These are phyloP conservation scores for Hawksworthiomyces lignivorus DNA, from an alignment of 2,329 filamentous ascomycete genomes.

Conservation along the genomic window DNA sequence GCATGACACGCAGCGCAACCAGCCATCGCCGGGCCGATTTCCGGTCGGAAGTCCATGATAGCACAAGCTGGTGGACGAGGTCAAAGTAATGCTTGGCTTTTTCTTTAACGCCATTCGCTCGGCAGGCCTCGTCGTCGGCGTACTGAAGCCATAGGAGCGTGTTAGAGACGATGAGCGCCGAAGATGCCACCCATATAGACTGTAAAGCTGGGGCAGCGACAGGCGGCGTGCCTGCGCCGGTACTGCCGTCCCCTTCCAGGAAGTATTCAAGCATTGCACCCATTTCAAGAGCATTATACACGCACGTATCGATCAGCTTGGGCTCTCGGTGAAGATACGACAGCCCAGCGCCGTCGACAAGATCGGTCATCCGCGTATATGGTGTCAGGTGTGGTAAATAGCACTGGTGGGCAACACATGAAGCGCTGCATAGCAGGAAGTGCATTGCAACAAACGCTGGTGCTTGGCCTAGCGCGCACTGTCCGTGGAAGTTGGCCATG, in stretches of 20 bases:
- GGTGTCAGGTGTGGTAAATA: conserved; percentile 18
- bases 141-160: conserved; percentile 17
- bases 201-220: conserved; percentile 5
- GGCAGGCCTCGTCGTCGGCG: conserved; percentile 12
- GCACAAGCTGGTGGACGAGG: conserved; percentile 10
- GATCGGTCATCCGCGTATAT: conserved; percentile 15
- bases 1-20: conserved; percentile 16
- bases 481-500: conserved; percentile 10
- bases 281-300: conserved; percentile 15
- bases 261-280: conserved; percentile 15
- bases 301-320: conserved; percentile 14
- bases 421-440: conserved; percentile 16
- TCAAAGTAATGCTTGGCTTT: conserved; percentile 11
- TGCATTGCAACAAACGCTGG: conserved; percentile 18
- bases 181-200: conserved; percentile 16
- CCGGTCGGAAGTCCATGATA: conserved; percentile 13
- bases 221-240: no score
- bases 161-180: conserved; percentile 15
- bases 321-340: conserved; percentile 16
- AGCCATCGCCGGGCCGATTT: conserved; percentile 16
- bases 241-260: not conserved
- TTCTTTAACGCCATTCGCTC: not conserved
- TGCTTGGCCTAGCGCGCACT: conserved; percentile 14
- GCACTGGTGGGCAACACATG: conserved; percentile 18
- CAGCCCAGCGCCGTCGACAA: conserved; percentile 18